These are phyloP conservation scores for Thymus quinquecostatus DNA, from an alignment of 257 asterid species.

Conservation along the genomic window DNA sequence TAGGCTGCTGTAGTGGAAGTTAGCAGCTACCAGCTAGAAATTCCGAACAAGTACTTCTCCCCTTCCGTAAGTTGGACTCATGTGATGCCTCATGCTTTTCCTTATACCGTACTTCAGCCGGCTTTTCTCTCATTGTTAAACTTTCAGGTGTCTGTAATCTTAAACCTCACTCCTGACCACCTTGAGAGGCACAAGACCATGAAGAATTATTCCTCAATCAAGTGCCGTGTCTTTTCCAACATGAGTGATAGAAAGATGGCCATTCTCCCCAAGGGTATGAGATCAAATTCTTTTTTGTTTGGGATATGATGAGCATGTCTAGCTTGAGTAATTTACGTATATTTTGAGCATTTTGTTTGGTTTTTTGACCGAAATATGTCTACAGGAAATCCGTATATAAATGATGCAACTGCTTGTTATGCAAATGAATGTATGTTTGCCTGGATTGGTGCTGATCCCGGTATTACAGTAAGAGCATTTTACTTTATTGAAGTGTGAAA, in stretches of 20 bases:
- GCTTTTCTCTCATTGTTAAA: not conserved
- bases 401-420: constrained; percentile 36
- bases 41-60: constrained; percentile 38
- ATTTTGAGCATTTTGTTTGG: too few relatives aligned
- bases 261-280: constrained; percentile 43
- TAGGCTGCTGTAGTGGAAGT: constrained; percentile 52
- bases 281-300: not conserved
- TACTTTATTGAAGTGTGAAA: constrained; percentile 1
- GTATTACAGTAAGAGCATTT: constrained; percentile 35
- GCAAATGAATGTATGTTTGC: constrained; percentile 31
- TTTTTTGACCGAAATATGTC: not conserved
- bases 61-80: constrained; percentile 37
- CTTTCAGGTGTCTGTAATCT: constrained; percentile 41
- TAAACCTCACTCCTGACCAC: constrained; percentile 55
- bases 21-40: constrained; percentile 54
- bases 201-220: constrained; percentile 41
- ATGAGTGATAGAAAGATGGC: constrained; percentile 42
- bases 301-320: not conserved
- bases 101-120: not conserved
- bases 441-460: constrained; percentile 46
- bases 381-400: constrained; percentile 41
- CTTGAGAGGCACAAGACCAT: constrained; percentile 49
- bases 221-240: constrained; percentile 40
- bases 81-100: not conserved
- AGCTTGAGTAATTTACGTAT: not conserved